Percentiles rank a stretch among this genome's conserved stretches.
These are phyloP conservation scores for Trametes maxima DNA, from an alignment of 768 basidiomycete genomes.

Conservation along the genomic window DNA sequence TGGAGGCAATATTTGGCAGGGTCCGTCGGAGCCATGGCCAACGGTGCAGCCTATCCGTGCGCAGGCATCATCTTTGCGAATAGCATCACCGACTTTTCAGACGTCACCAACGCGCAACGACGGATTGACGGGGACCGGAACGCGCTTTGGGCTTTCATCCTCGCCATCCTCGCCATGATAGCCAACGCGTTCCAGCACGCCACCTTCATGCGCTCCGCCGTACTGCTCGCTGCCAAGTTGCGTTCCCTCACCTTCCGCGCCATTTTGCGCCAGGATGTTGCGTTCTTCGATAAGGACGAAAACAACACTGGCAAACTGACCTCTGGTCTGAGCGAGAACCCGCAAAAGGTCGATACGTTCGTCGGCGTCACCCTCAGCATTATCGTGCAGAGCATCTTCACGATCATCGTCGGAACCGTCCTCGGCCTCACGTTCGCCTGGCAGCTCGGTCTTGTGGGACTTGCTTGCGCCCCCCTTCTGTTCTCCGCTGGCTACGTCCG, in stretches of 20 bases:
- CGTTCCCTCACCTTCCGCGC: conserved; percentile 74
- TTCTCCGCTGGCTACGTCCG: conserved; percentile 84
- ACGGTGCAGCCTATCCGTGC: conserved; percentile 70
- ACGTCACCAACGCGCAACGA: conserved; percentile 41
- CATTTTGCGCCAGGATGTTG: conserved; percentile 86
- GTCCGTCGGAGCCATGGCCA: conserved; percentile 50
- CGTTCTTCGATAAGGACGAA: conserved; percentile 87
- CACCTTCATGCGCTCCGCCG: conserved; percentile 67
- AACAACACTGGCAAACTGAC: conserved; percentile 85
- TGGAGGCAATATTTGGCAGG: conserved; percentile 64
- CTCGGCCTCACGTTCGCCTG: conserved; percentile 79
- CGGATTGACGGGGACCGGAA: conserved; percentile 64
- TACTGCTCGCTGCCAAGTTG: conserved; percentile 67
- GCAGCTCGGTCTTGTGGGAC: conserved; percentile 80
- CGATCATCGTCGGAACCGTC: conserved; percentile 69
- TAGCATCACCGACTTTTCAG: conserved; percentile 59
- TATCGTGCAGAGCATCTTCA: conserved; percentile 76
- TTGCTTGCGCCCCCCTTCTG: conserved; percentile 72
- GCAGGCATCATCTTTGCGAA: conserved; percentile 72
- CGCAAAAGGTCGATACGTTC: conserved; percentile 86
- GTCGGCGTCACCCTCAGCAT: conserved; percentile 88
- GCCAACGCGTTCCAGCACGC: conserved; percentile 70
- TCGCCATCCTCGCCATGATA: conserved; percentile 66
- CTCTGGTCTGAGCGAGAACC: conserved; percentile 76
- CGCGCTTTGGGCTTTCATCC: conserved; percentile 80